Conservation (phyloP, 225 moss, liverwort and hornwort species). For the Polytrichum commune region DNA sequence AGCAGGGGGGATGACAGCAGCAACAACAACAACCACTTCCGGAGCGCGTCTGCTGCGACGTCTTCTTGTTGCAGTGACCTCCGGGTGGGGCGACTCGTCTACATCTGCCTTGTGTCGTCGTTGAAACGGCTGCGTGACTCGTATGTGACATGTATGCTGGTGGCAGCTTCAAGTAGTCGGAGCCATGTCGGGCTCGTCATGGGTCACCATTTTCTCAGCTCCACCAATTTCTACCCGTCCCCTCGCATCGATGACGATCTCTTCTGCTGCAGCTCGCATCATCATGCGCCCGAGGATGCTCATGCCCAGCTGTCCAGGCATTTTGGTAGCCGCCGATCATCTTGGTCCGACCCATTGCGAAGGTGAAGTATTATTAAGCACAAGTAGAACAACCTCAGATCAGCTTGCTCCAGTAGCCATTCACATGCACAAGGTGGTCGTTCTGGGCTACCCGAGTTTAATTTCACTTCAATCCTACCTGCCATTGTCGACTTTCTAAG, state of each 20-base stretch:
- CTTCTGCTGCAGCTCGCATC: not conserved
- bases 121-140: slow-evolving; percentile 9
- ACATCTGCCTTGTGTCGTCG: slow-evolving; percentile 8
- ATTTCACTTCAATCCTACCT: too few relatives aligned
- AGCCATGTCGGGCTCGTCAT: slow-evolving; percentile 13
- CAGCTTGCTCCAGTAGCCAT: too few relatives aligned
- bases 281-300: not conserved
- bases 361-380: not conserved
- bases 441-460: too few relatives aligned
- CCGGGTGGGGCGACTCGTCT: slow-evolving; percentile 3
- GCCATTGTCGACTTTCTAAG: too few relatives aligned
- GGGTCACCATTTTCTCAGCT: slow-evolving; percentile 13
- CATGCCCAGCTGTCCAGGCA: not conserved
- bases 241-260: slow-evolving; percentile 8
- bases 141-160: slow-evolving; percentile 10
- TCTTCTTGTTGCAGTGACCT: slow-evolving; percentile 1
- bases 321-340: slow-evolving; percentile 3
- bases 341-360: slow-evolving; percentile 1
- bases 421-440: too few relatives aligned
- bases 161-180: slow-evolving; percentile 8
- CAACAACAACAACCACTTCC: too few relatives aligned
- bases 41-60: not conserved
- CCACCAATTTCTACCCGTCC: slow-evolving; percentile 8
- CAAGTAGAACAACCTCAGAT: too few relatives aligned
- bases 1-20: not conserved